These are phyloP conservation scores for Backusella macrospora DNA, from an alignment of 192 early-diverging fungal genomes.

Conservation along the genomic window DNA sequence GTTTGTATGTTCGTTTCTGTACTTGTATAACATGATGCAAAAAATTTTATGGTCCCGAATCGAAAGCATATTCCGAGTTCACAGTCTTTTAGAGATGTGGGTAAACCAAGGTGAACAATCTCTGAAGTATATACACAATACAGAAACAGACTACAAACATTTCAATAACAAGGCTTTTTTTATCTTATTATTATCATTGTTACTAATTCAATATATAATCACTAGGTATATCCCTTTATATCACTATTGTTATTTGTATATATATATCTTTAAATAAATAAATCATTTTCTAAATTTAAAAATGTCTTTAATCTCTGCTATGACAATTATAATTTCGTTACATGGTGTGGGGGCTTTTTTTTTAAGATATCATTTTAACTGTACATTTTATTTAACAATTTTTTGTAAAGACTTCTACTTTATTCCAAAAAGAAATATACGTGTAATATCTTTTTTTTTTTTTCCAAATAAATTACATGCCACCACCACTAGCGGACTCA, in stretches of 20 bases:
- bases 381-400: too few relatives aligned
- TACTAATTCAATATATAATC: neutral
- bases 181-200: neutral
- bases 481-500: slow-evolving; percentile 53
- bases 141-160: neutral
- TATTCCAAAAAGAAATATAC: too few relatives aligned
- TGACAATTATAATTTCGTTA: too few relatives aligned
- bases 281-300: too few relatives aligned
- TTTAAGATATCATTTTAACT: too few relatives aligned
- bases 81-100: slow-evolving; percentile 7
- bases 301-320: too few relatives aligned
- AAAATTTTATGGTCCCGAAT: slow-evolving; percentile 10
- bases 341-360: too few relatives aligned
- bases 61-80: slow-evolving; percentile 1
- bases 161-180: neutral
- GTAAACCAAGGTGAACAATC: slow-evolving; percentile 13
- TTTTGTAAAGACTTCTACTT: too few relatives aligned
- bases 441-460: too few relatives aligned
- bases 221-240: neutral
- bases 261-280: too few relatives aligned
- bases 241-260: too few relatives aligned
- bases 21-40: slow-evolving; percentile 4
- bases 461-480: slow-evolving; percentile 37
- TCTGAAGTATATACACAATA: slow-evolving; percentile 10
- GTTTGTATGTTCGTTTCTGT: neutral